Evolutionary conservation across 2,329 filamentous ascomycete genomes (phyloP).

Genomic region (Alternaria ventricosa): DNA sequence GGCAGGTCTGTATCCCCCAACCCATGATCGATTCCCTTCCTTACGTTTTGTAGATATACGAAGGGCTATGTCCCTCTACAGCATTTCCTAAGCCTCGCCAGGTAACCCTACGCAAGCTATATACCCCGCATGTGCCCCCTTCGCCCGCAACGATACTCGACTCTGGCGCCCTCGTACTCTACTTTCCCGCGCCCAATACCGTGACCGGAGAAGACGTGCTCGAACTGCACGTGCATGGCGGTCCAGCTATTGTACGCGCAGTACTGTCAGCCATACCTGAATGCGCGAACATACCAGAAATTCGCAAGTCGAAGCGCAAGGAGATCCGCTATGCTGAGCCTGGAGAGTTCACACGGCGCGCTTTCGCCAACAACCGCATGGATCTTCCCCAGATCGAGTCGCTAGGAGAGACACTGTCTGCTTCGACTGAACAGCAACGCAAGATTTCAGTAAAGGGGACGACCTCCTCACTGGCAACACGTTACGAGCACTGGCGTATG

Average conservation of each 20-base stretch:
- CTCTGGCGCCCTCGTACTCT: constrained; percentile 78
- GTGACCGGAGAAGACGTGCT: constrained; percentile 93
- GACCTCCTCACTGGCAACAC: constrained; percentile 70
- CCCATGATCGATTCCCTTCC: neutral
- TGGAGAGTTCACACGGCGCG: constrained; percentile 91
- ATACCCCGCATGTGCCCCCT: constrained; percentile 58
- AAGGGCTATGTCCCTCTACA: constrained; percentile 64
- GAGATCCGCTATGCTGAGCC: constrained; percentile 86
- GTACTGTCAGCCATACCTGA: constrained; percentile 78
- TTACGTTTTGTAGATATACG: constrained; percentile 63
- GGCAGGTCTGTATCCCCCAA: constrained; percentile 57
- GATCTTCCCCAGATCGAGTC: constrained; percentile 83
- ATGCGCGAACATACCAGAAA: constrained; percentile 41
- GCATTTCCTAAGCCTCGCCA: constrained; percentile 64
- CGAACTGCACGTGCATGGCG: constrained; percentile 94
- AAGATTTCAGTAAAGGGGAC: constrained; percentile 82
- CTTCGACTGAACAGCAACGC: constrained; percentile 90
- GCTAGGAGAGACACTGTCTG: constrained; percentile 65
- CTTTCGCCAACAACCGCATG: constrained; percentile 85
- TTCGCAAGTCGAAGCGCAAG: constrained; percentile 10
- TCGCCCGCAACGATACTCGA: constrained; percentile 66
- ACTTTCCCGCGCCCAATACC: constrained; percentile 80
- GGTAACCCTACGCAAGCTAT: constrained; percentile 77
- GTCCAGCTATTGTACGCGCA: constrained; percentile 84
- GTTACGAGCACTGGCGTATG: constrained; percentile 84